These are phyloP conservation scores for Barnettozyma hawaiiensis DNA, from an alignment of 1,139 yeast species.

Conservation along the genomic window DNA sequence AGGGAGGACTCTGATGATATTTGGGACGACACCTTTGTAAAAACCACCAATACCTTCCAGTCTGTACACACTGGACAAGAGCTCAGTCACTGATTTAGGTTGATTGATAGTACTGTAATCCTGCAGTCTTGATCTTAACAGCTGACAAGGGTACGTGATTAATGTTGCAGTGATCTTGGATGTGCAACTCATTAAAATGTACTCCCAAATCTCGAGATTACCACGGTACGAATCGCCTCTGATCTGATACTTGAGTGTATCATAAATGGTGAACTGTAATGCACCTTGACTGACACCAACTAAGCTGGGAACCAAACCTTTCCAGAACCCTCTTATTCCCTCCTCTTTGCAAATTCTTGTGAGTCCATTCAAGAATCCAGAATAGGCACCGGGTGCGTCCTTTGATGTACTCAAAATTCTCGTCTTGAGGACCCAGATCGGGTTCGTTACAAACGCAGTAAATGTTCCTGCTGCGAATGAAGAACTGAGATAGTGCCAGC, in stretches of 20 bases:
- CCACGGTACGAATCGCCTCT: constrained; percentile 20
- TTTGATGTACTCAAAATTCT: constrained; percentile 56
- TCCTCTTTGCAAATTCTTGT: constrained; percentile 47
- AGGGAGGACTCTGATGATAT: constrained; percentile 60
- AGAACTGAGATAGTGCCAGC: constrained; percentile 40
- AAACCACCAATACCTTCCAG: constrained; percentile 55
- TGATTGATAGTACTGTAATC: constrained; percentile 32
- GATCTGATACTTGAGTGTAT: constrained; percentile 48
- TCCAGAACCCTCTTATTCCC: constrained; percentile 71
- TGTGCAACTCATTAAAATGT: constrained; percentile 56
- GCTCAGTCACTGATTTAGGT: constrained; percentile 47
- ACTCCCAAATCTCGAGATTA: constrained; percentile 47
- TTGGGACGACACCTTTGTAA: constrained; percentile 68
- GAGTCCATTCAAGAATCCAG: constrained; percentile 52
- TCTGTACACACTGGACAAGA: constrained; percentile 33
- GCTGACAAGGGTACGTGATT: constrained; percentile 79
- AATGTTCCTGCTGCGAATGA: constrained; percentile 67
- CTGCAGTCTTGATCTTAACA: constrained; percentile 74
- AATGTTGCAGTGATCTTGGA: constrained; percentile 69
- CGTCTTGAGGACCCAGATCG: constrained; percentile 90
- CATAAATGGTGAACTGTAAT: constrained; percentile 80
- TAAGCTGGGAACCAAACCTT: constrained; percentile 76
- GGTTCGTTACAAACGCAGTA: constrained; percentile 78
- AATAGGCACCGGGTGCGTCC: constrained; percentile 45
- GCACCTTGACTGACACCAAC: constrained; percentile 87